Percentiles rank a stretch among this genome's conserved stretches.
These are phyloP conservation scores for Corchorus olitorius DNA, from an alignment of 345 rosid genomes.

Conservation along the genomic window DNA sequence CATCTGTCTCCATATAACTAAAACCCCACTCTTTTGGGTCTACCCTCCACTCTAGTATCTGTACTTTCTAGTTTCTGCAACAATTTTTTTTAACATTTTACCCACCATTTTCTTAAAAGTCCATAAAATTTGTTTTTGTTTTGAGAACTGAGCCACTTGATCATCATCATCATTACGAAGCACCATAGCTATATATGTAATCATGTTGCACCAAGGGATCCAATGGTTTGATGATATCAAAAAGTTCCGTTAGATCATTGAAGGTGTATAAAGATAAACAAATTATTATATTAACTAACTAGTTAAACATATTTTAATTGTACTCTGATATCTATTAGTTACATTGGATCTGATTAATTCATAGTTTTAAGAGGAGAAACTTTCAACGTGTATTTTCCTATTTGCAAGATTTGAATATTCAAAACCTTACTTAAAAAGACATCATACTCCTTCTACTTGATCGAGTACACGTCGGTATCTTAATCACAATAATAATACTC, in stretches of 20 bases:
- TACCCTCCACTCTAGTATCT: background rate
- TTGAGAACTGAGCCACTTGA: conserved; percentile 1
- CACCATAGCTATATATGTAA: background rate
- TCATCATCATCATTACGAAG: background rate
- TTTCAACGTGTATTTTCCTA: too few species aligned
- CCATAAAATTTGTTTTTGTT: background rate
- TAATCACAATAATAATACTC: background rate
- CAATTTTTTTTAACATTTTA: background rate
- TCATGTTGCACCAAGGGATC: conserved; percentile 21
- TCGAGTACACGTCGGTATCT: too few species aligned
- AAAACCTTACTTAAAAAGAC: too few species aligned
- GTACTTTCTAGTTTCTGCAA: background rate
- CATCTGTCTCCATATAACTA: conserved; percentile 18
- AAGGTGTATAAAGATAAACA: background rate
- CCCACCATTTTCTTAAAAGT: background rate
- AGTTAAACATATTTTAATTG: too few species aligned
- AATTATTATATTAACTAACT: too few species aligned
- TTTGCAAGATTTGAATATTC: too few species aligned
- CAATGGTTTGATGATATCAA: conserved; percentile 20
- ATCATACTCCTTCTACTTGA: too few species aligned
- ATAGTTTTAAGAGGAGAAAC: too few species aligned
- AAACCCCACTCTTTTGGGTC: conserved; percentile 4
- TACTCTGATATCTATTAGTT: too few species aligned
- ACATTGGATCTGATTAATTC: too few species aligned
- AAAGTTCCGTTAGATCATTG: background rate